Evolutionary conservation across 306 rosid species (phyloP).

Genomic region (Quercus engelmannii): DNA sequence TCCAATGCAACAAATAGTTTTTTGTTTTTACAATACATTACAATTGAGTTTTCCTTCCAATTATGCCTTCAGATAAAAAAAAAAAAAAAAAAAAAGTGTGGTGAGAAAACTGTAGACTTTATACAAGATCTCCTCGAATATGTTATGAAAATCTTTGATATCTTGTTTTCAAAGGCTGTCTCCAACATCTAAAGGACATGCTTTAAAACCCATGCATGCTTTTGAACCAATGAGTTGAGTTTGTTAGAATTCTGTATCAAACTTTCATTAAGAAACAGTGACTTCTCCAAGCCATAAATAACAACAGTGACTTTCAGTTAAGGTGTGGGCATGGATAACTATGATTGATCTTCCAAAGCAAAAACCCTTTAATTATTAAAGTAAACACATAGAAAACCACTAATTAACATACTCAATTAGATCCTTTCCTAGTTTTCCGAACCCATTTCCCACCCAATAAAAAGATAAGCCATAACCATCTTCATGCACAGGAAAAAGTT

Average conservation of each 20-base stretch:
- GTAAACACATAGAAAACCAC: neutral
- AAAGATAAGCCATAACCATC: neutral
- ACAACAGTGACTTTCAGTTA: conserved; percentile 41
- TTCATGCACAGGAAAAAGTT: neutral
- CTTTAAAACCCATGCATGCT: conserved; percentile 26
- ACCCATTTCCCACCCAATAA: neutral
- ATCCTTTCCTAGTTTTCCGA: conserved; percentile 4
- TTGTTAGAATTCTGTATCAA: neutral
- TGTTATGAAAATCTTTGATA: conserved; percentile 14
- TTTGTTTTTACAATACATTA: conserved; percentile 3
- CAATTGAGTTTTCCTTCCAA: conserved; percentile 1
- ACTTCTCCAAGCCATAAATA: neutral
- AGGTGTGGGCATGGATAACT: neutral
- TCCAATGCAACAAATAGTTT: conserved; percentile 3
- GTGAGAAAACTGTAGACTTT: conserved; percentile 8
- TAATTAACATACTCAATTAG: neutral
- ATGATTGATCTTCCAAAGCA: conserved; percentile 17
- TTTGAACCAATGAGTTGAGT: conserved; percentile 27
- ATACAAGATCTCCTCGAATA: conserved; percentile 9
- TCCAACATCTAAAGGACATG: conserved; percentile 15
- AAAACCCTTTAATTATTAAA: conserved; percentile 23
- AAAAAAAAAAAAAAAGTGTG: neutral
- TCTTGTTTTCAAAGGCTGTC: conserved; percentile 24
- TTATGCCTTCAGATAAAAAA: neutral
- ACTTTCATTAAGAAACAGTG: conserved; percentile 9